Percentiles rank a stretch among this genome's conserved stretches.
These are phyloP conservation scores for Laetiporus sulphureus DNA, from an alignment of 1,284 basidiomycete species.

Conservation along the genomic window DNA sequence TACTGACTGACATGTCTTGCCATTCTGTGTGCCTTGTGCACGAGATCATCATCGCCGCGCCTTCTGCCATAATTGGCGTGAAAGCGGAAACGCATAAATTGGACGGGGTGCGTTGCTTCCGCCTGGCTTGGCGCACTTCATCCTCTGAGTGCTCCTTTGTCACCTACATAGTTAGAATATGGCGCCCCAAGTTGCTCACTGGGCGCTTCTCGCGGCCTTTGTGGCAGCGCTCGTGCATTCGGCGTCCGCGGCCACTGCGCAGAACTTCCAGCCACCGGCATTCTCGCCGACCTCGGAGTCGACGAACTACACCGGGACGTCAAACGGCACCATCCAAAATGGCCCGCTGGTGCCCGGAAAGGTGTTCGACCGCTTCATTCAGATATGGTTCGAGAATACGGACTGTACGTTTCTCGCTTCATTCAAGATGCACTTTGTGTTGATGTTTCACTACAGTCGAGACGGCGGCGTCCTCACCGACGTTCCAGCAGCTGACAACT, in stretches of 20 bases:
- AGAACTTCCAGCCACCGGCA: constrained; percentile 32
- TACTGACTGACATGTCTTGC: no score
- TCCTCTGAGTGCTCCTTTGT: no score
- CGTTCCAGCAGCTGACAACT: constrained; percentile 42
- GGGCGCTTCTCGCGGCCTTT: no score
- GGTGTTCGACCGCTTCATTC: constrained; percentile 41
- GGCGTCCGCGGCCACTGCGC: constrained; percentile 24
- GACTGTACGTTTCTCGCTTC: constrained; percentile 24
- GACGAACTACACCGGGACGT: constrained; percentile 30
- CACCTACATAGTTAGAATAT: no score
- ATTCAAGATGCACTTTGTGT: constrained; percentile 1
- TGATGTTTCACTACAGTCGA: constrained; percentile 10
- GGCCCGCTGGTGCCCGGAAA: constrained; percentile 31
- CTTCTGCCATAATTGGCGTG: no score
- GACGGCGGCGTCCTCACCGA: constrained; percentile 22
- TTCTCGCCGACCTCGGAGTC: constrained; percentile 28
- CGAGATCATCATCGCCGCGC: no score
- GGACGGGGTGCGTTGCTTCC: no score
- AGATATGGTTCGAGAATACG: constrained; percentile 42
- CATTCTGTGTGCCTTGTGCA: no score
- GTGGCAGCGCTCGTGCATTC: no score
- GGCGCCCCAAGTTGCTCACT: no score
- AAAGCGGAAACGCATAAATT: no score
- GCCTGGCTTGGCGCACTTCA: no score
- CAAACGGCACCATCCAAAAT: constrained; percentile 34